Evolutionary conservation across 805 yeast genomes (phyloP).

Genomic region (Geotrichum ghanense): DNA sequence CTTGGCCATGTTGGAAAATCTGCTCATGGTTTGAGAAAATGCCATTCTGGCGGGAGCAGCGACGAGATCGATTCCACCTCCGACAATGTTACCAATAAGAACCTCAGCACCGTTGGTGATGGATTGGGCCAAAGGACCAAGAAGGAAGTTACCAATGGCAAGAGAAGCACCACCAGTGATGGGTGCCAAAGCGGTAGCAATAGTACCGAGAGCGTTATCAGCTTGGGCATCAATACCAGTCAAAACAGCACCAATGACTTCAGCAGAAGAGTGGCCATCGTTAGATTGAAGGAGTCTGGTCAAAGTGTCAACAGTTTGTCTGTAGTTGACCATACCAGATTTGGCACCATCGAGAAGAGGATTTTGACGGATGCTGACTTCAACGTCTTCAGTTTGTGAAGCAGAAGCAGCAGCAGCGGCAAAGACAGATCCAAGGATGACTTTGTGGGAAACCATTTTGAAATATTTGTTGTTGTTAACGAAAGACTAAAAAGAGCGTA

Average conservation of each 20-base stretch:
- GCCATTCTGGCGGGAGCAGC: slow-evolving; percentile 8
- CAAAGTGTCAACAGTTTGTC: slow-evolving; percentile 10
- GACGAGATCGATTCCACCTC: slow-evolving; percentile 10
- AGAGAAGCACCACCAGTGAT: slow-evolving; percentile 11
- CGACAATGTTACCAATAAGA: slow-evolving; percentile 13
- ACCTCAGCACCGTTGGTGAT: slow-evolving; percentile 17
- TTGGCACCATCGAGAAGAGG: slow-evolving; percentile 7
- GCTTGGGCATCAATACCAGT: slow-evolving; percentile 17
- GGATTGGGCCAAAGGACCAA: slow-evolving; percentile 16
- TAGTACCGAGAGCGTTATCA: slow-evolving; percentile 13
- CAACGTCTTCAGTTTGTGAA: neutral
- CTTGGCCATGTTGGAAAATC: slow-evolving; percentile 1
- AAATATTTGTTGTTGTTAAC: too few relatives aligned
- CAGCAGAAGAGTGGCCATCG: slow-evolving; percentile 8
- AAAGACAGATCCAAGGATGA: neutral
- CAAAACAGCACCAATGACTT: slow-evolving; percentile 11
- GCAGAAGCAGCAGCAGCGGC: neutral
- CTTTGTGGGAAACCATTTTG: neutral
- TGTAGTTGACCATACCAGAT: slow-evolving; percentile 13
- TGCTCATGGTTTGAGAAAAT: neutral
- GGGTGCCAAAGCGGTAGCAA: slow-evolving; percentile 8
- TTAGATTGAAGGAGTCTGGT: neutral
- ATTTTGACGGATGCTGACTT: neutral
- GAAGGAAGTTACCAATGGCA: slow-evolving; percentile 7
- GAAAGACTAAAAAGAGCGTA: too few relatives aligned